Evolutionary conservation across 805 yeast genomes (phyloP), one percentile per base, ranked within the genome.

Genomic region (Candida montana): DNA sequence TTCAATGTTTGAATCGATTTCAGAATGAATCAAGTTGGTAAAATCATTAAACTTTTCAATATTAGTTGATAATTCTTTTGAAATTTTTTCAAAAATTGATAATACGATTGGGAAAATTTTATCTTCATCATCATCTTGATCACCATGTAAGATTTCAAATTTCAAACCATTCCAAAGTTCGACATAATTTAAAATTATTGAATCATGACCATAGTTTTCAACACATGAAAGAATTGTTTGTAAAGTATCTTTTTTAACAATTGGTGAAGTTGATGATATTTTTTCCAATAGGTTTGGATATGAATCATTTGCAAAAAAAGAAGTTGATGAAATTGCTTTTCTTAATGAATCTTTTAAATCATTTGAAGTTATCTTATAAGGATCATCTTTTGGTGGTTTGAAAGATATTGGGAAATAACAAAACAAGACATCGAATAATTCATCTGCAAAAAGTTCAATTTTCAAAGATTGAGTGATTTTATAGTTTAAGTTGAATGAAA

Each of bases 321-420:
- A 59, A 39, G 77, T 78, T 13, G 88, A 68, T 2, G 86, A 68
- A 33, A 88, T 69, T 4, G 90, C 81, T 1, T 54, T 51, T 50
- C 90, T 70, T 41, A 93, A 66, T 7, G 75, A 71, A 10, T 53
- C 33, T 55, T 86, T 87, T 50, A 95, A 68, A 40, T 88, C 84
- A 1, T 71, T 75, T 1, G 88, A 77, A 0, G 95, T 78, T 49
- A 88, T 84, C 47, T 81, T 78, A 58, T 89, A 88, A 0, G 93
- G 90, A 53, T 91, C 96, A 59, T 86, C 86, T 36, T 79, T 76
- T 4, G 98, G 96, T 2, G 98, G 96, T 44, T 80, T 81, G 64
- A 95, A 93, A 1, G 96, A 84, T 33, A 93, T 90, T 11, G 99
- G 99, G 66, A 91, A 93, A 64, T 93, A 93, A 62, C 99, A 93